These are phyloP conservation scores for Camellia sinensis DNA, from an alignment of 148 eudicot genomes.

Conservation along the genomic window DNA sequence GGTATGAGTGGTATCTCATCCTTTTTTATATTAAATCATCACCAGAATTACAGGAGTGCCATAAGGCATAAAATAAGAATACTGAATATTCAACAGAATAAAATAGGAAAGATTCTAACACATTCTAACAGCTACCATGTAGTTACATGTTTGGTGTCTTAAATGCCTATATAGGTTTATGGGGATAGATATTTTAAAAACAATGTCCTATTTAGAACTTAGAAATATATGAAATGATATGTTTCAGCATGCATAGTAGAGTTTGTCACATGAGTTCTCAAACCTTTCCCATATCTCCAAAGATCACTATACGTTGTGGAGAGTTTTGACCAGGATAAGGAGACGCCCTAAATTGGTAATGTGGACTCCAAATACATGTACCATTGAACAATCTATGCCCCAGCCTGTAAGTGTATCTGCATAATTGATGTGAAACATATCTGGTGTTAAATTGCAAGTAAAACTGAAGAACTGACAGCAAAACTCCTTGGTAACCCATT, in stretches of 20 bases:
- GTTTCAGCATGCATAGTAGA: neutral
- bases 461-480: neutral
- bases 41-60: too few species aligned
- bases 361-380: conserved; percentile 51
- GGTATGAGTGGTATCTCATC: too few species aligned
- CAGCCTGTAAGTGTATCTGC: conserved; percentile 68
- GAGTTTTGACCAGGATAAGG: conserved; percentile 87
- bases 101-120: too few species aligned
- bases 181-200: neutral
- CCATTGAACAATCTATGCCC: conserved; percentile 62
- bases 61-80: too few species aligned
- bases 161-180: neutral
- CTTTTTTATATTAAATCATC: too few species aligned
- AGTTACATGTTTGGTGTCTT: neutral
- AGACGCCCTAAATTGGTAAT: conserved; percentile 63
- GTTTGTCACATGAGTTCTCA: conserved; percentile 6
- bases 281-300: conserved; percentile 95
- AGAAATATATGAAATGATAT: neutral
- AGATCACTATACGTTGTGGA: conserved; percentile 59
- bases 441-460: neutral
- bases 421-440: conserved; percentile 5
- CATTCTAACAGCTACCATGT: neutral
- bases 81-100: too few species aligned
- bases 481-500: neutral
- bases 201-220: neutral